Percentiles rank a stretch among this genome's conserved stretches.
Evolutionary conservation across 805 yeast species (phyloP).

Genomic region (Candida morakotiae): DNA sequence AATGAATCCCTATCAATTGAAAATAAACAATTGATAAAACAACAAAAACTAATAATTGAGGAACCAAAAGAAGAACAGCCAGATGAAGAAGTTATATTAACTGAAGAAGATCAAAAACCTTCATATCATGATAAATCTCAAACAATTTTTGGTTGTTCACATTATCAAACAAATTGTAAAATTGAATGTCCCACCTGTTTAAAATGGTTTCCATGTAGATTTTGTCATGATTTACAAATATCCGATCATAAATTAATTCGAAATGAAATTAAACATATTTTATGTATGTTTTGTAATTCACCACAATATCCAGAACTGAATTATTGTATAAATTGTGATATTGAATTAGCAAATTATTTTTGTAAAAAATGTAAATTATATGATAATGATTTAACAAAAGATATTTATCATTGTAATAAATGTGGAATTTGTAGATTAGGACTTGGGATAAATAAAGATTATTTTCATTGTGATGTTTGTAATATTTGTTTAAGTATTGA

Average conservation of each 20-base stretch:
- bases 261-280: constrained; percentile 56
- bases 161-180: constrained; percentile 81
- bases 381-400: constrained; percentile 74
- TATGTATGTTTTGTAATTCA: constrained; percentile 76
- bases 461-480: constrained; percentile 87
- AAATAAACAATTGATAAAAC: constrained; percentile 12
- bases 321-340: constrained; percentile 65
- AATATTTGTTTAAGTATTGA: constrained; percentile 84
- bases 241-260: constrained; percentile 56
- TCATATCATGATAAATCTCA: constrained; percentile 43
- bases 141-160: constrained; percentile 69
- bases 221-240: constrained; percentile 73
- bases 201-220: constrained; percentile 76
- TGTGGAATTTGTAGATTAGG: constrained; percentile 94
- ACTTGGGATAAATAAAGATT: constrained; percentile 81
- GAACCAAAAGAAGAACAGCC: constrained; percentile 6
- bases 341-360: constrained; percentile 67
- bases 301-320: constrained; percentile 71
- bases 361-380: constrained; percentile 77
- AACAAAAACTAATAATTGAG: constrained; percentile 15
- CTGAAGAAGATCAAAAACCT: constrained; percentile 45
- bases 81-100: constrained; percentile 42
- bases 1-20: constrained; percentile 24
- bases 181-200: constrained; percentile 73
- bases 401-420: constrained; percentile 86